Conservation (phyloP, 1,284 basidiomycete genomes). For the Fomitopsis betulina region DNA sequence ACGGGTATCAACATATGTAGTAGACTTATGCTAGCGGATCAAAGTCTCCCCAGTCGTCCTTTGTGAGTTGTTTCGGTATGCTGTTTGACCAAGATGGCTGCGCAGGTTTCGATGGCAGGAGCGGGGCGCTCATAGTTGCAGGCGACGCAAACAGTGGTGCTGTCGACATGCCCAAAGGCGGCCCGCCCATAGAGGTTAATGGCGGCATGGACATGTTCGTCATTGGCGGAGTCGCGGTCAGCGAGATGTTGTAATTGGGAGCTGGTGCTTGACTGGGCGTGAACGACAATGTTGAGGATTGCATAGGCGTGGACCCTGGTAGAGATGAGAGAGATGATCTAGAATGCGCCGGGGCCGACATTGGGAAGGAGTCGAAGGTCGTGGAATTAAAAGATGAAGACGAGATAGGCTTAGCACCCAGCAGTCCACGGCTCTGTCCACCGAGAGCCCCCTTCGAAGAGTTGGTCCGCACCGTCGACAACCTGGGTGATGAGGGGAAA, state of each 20-base stretch:
- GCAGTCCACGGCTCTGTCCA: constrained; percentile 29
- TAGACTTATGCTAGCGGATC: constrained; percentile 63
- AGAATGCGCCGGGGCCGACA: constrained; percentile 8
- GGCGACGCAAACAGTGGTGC: constrained; percentile 34
- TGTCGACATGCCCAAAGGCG: constrained; percentile 21
- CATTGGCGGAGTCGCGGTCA: constrained; percentile 20
- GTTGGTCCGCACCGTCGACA: constrained; percentile 15
- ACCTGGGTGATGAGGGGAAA: constrained; percentile 36
- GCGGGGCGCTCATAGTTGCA: constrained; percentile 44
- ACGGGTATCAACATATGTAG: neutral
- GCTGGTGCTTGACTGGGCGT: constrained; percentile 10
- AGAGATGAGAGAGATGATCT: constrained; percentile 10
- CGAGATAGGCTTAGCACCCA: constrained; percentile 35
- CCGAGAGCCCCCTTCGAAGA: constrained; percentile 17
- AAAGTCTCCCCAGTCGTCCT: constrained; percentile 75
- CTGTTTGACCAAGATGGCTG: constrained; percentile 39
- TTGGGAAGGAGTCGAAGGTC: constrained; percentile 17
- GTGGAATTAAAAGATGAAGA: constrained; percentile 32
- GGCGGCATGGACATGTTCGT: constrained; percentile 18
- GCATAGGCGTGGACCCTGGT: constrained; percentile 8
- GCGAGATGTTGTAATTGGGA: constrained; percentile 27
- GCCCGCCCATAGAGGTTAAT: constrained; percentile 10
- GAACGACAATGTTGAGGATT: constrained; percentile 12
- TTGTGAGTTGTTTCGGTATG: constrained; percentile 44
- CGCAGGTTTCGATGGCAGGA: constrained; percentile 55